phyloP scores from a whole-genome alignment of 177 flowering plant species.

The Telopea speciosissima region DNA sequence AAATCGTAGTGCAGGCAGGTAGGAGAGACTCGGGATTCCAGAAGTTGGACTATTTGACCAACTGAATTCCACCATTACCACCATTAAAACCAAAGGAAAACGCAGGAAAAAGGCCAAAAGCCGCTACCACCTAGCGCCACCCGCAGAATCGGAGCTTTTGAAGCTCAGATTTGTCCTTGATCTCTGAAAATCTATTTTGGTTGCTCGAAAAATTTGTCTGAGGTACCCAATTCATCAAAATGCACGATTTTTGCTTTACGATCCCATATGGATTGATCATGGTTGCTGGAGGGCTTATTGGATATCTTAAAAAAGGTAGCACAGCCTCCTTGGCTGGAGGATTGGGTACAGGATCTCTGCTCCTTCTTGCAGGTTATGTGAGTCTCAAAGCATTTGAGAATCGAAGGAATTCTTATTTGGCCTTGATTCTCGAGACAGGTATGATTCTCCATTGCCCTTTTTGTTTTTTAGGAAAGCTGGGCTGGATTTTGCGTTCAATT shows the following conservation, averaged over 20 bases:
- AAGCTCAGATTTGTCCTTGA: neutral
- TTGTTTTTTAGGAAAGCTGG: neutral
- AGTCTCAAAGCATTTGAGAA: conserved; percentile 78
- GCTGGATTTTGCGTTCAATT: too few species aligned
- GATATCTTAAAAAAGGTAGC: conserved; percentile 69
- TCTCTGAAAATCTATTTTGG: conserved; percentile 1
- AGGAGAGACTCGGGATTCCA: neutral
- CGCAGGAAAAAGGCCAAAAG: too few species aligned
- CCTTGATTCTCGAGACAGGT: conserved; percentile 70
- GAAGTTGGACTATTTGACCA: conserved; percentile 7
- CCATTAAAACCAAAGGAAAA: too few species aligned
- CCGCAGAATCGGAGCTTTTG: neutral
- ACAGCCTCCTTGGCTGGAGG: conserved; percentile 80
- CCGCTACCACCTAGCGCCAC: neutral
- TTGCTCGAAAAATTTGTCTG: neutral
- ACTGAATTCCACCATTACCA: neutral
- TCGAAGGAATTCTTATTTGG: conserved; percentile 58
- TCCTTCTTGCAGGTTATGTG: conserved; percentile 68
- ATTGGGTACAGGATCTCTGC: conserved; percentile 58
- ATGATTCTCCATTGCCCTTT: conserved; percentile 5
- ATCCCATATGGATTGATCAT: conserved; percentile 81
- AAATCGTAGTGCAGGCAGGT: neutral
- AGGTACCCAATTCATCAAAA: conserved; percentile 28
- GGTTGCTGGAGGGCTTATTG: conserved; percentile 62
- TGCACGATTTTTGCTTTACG: conserved; percentile 98